Evolutionary conservation across 352 stramenopile genomes (phyloP).

Genomic region (Globisporangium okanoganense): DNA sequence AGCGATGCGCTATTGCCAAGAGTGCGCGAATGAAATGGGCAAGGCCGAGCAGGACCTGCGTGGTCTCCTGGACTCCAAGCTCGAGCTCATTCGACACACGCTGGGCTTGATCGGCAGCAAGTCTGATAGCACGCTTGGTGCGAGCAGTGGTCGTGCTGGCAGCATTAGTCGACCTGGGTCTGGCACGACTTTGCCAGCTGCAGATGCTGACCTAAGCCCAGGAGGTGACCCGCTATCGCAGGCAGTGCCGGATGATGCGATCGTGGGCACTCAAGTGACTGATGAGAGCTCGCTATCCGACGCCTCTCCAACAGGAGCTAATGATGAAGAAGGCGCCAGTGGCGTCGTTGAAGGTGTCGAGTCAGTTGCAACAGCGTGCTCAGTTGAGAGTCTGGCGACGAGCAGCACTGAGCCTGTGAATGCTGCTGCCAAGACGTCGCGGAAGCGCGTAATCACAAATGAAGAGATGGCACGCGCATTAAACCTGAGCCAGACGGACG

Average conservation of each 20-base stretch:
- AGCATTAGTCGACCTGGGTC: slow-evolving; percentile 6
- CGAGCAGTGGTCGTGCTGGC: neutral
- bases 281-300: neutral
- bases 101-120: slow-evolving; percentile 31
- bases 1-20: slow-evolving; percentile 62
- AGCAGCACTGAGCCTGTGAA: neutral
- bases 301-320: neutral
- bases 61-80: slow-evolving; percentile 54
- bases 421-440: neutral
- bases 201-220: neutral
- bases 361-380: neutral
- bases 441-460: slow-evolving; percentile 20
- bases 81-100: slow-evolving; percentile 47
- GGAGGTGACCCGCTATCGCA: neutral
- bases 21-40: slow-evolving; percentile 69
- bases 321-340: neutral
- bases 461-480: slow-evolving; percentile 48
- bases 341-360: neutral
- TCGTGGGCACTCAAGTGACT: neutral
- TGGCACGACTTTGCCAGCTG: neutral
- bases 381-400: neutral
- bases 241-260: too few relatives aligned
- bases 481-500: slow-evolving; percentile 59
- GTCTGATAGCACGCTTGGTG: neutral
- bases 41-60: slow-evolving; percentile 66